Evolutionary conservation across 2,329 filamentous ascomycete genomes (phyloP), one percentile per base, ranked within the genome.

Genomic region (Scopulariopsis brevicaulis): DNA sequence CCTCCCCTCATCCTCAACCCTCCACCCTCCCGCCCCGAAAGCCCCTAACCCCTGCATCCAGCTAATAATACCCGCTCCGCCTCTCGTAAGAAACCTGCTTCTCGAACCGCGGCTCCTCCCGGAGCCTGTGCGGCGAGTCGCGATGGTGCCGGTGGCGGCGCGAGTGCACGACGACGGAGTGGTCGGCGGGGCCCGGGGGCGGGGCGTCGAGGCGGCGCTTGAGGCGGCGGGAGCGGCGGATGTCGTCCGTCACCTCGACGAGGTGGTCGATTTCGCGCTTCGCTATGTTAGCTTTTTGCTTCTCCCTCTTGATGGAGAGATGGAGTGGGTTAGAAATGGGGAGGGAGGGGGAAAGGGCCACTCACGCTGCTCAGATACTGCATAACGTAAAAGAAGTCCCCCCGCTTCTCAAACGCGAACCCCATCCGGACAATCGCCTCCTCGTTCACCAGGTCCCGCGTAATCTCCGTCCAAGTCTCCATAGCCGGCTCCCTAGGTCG

Each of bases 391-490:
- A 89, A 97, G 72, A 90, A 95, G 61, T 81, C 83, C 57, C 90
- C 87, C 0, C 90, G 94, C 77, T 97, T 92, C 69, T 96, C 90
- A 67, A 86, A 97, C 60, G 89, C 85, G 71, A 96, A 97, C 2
- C 90, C 90, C 67, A 86, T 74, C 65, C 87, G 79, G 64, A 96
- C 86, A 62, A 97, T 89, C 20, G 94, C 94, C 68, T 96, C 91
- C 56, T 87, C 84, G 59, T 86, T 79, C 18, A 97, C 90, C 40
- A 97, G 74, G 64, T 96, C 92, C 73, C 96, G 96, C 53, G 93
- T 96, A 64, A 99, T 90, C 72, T 97, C 94, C 0, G 94, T 99
- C 93, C 93, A 97, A 76, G 96, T 89, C 60, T 87, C 83, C 58
- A 81, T 79, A 35, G 79, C 73, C 56, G 77, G 78, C 24, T 75